Conservation (phyloP, 2,329 filamentous ascomycete genomes). For the Penicillium occitanis region DNA sequence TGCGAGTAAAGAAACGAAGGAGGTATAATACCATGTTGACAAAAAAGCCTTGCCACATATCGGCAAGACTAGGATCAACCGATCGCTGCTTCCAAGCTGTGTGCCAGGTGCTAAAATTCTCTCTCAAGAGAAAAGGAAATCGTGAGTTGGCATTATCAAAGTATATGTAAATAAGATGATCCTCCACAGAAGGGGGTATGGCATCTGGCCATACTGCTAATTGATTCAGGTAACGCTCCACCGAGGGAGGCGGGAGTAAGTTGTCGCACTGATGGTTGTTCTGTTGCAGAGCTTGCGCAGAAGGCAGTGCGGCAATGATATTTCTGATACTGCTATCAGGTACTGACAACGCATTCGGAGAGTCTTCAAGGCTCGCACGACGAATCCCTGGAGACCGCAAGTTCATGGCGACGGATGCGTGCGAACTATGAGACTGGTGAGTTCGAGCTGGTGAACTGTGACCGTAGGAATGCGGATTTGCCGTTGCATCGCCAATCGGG, state of each 20-base stretch:
- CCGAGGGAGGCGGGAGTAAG: background rate
- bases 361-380: background rate
- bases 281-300: background rate
- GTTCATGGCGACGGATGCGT: background rate
- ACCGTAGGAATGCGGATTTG: background rate
- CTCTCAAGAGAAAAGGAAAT: background rate
- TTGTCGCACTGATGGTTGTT: background rate
- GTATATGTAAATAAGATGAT: background rate
- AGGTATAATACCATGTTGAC: background rate
- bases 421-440: background rate
- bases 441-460: background rate
- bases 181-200: background rate
- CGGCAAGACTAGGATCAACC: background rate
- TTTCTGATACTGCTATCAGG: background rate
- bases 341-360: background rate
- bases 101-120: background rate
- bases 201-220: background rate
- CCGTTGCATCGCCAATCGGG: background rate
- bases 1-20: too few species aligned
- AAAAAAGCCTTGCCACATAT: constrained; percentile 11
- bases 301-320: background rate
- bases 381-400: background rate
- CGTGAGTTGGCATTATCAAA: background rate
- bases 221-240: background rate
- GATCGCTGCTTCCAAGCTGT: background rate